A percentile compares a stretch with the other conserved stretches of the same genome.
phyloP scores from a whole-genome alignment of 129 eudicot species.

The Ambrosia trifida region DNA sequence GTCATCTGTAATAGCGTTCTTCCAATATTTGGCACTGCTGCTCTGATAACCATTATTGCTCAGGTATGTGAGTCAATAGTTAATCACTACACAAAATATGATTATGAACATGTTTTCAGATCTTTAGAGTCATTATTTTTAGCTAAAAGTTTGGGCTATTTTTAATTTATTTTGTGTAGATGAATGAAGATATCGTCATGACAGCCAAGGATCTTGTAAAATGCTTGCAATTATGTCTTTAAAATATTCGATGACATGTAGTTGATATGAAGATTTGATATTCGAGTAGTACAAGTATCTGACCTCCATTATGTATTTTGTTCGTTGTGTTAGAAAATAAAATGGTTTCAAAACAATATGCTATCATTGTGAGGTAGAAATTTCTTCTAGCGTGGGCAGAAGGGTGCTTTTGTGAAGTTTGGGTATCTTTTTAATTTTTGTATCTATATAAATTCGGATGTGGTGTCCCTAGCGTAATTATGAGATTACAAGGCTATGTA shows the following conservation, averaged over 20 bases:
- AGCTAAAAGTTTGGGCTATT: not conserved
- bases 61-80: conserved; percentile 18
- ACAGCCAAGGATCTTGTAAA: conserved; percentile 33
- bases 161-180: conserved; percentile 24
- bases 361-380: not conserved
- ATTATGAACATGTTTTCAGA: not conserved
- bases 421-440: not conserved
- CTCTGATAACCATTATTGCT: conserved; percentile 33
- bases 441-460: not conserved
- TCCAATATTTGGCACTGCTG: conserved; percentile 19
- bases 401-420: not conserved
- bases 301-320: not conserved
- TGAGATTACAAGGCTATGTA: too few species aligned
- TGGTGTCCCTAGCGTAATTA: not conserved
- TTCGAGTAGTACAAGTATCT: not conserved
- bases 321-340: not conserved
- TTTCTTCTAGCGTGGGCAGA: not conserved
- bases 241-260: conserved; percentile 5
- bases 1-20: conserved; percentile 28
- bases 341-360: not conserved
- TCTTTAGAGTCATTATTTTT: not conserved
- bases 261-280: conserved; percentile 1
- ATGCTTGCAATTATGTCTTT: conserved; percentile 27
- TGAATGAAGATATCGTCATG: conserved; percentile 21
- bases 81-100: not conserved